Evolutionary conservation across 768 basidiomycete species (phyloP).

Genomic region (Fomitopsis serialis): DNA sequence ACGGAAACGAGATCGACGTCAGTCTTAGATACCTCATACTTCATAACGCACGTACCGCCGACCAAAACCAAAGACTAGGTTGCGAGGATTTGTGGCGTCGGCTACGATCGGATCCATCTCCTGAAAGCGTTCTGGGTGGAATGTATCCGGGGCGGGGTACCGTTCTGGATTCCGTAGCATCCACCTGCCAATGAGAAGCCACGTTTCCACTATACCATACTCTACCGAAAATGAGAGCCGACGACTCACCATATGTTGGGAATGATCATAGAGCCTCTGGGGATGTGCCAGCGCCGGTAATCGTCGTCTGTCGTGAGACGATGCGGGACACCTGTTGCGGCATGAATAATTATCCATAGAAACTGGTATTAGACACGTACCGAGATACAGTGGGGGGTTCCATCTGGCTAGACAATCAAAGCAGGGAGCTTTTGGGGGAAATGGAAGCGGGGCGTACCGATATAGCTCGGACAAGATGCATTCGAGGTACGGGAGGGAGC

Average conservation of each 20-base stretch:
- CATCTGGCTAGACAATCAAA: neutral
- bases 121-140: slow-evolving; percentile 14
- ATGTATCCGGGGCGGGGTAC: slow-evolving; percentile 16
- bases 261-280: slow-evolving; percentile 3
- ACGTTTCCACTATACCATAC: too few species aligned
- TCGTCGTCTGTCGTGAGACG: slow-evolving; percentile 11
- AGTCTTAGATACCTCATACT: neutral
- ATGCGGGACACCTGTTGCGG: slow-evolving; percentile 7
- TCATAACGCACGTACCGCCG: slow-evolving; percentile 1
- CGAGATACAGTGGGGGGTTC: neutral
- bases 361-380: neutral
- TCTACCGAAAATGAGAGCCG: too few species aligned
- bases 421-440: too few species aligned
- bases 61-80: slow-evolving; percentile 12
- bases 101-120: slow-evolving; percentile 10
- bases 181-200: slow-evolving; percentile 6
- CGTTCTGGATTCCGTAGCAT: slow-evolving; percentile 7
- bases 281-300: slow-evolving; percentile 11
- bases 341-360: too few species aligned
- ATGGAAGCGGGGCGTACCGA: slow-evolving; percentile 10
- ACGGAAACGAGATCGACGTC: neutral
- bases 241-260: slow-evolving; percentile 9
- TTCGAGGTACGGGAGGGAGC: slow-evolving; percentile 17
- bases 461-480: slow-evolving; percentile 14
- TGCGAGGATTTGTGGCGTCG: slow-evolving; percentile 1